Base-by-base conservation (phyloP, 139 green algal genomes). In the Haematococcus lacustris region DNA sequence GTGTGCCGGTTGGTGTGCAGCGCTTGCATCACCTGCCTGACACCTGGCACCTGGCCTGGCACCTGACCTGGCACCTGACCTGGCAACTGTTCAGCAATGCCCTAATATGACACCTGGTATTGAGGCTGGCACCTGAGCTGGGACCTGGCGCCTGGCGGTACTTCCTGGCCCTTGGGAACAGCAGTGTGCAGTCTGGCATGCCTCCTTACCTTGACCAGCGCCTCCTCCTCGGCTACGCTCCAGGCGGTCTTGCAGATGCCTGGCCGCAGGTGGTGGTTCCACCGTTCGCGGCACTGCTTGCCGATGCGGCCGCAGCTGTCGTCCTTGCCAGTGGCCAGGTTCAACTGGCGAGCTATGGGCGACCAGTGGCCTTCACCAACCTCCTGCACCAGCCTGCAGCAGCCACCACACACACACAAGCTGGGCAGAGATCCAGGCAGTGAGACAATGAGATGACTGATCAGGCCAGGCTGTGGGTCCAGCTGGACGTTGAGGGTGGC, bases 201-300 rank as follows among this genome's bases (percentile, higher is more conserved):
- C 43, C 43, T 28, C 3, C 63, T 50, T 40, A 72, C 67, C 3
- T 47, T 37, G 1, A 85, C 65, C 0, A 85, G 62, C 43, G 71
- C 43, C 33, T 47, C 32, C 61, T 88, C 78, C 70, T 85, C 89
- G 39, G 90, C 87, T 0, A 66, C n/a, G 0, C 80, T 86, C 78
- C 90, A 94, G 1, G 86, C 80, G 39, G 88, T 82, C 72, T 89
- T 91, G 32, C 85, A 83, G 37, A 94, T 87, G 63, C 82, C 80
- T 21, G 89, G 89, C 23, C 88, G 73, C 68, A 94, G 71, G 72
- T 94, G 89, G 71, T 94, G 92, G 75, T 91, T 88, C 83, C 85
- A 94, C 5, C 89, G 81, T 61, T 79, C 73, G 9, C 73, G 53
- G 65, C 78, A 83, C 73, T 88, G 89, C 82, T 94, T 94, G 76